Evolutionary conservation across 108 stramenopile genomes (phyloP).

Genomic region (Pseudonitzschia multiseries): DNA sequence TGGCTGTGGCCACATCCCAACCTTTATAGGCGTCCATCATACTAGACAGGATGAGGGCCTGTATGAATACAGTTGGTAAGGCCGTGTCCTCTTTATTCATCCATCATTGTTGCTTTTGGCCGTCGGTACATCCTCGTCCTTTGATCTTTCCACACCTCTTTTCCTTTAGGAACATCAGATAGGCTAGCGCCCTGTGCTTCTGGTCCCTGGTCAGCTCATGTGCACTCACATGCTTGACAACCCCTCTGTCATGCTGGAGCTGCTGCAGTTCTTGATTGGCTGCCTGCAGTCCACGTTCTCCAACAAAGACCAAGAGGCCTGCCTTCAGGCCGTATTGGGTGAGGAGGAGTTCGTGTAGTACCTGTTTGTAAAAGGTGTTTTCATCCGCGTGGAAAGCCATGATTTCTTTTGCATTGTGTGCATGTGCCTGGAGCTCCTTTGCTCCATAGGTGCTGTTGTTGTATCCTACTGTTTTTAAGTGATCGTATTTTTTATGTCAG

Average conservation of each 20-base stretch:
- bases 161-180: slow-evolving; percentile 50
- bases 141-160: too few relatives aligned
- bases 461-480: too few relatives aligned
- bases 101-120: not conserved
- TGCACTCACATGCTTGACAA: slow-evolving; percentile 27
- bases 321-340: slow-evolving; percentile 6
- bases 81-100: slow-evolving; percentile 37
- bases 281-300: slow-evolving; percentile 31
- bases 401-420: too few relatives aligned
- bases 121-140: too few relatives aligned
- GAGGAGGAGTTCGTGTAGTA: too few relatives aligned
- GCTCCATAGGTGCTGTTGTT: too few relatives aligned
- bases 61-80: slow-evolving; percentile 34
- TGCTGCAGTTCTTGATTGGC: slow-evolving; percentile 44
- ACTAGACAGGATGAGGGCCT: slow-evolving; percentile 34
- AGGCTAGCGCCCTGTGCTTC: slow-evolving; percentile 26
- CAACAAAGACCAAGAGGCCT: slow-evolving; percentile 42
- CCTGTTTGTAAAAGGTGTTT: too few relatives aligned
- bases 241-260: slow-evolving; percentile 33
- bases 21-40: slow-evolving; percentile 41
- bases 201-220: slow-evolving; percentile 33
- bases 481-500: too few relatives aligned
- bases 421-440: too few relatives aligned
- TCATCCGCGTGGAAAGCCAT: too few relatives aligned
- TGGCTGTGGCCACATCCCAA: slow-evolving; percentile 29